These are phyloP conservation scores for Zopfia rhizophila DNA, from an alignment of 2,329 filamentous ascomycete genomes.

Conservation along the genomic window DNA sequence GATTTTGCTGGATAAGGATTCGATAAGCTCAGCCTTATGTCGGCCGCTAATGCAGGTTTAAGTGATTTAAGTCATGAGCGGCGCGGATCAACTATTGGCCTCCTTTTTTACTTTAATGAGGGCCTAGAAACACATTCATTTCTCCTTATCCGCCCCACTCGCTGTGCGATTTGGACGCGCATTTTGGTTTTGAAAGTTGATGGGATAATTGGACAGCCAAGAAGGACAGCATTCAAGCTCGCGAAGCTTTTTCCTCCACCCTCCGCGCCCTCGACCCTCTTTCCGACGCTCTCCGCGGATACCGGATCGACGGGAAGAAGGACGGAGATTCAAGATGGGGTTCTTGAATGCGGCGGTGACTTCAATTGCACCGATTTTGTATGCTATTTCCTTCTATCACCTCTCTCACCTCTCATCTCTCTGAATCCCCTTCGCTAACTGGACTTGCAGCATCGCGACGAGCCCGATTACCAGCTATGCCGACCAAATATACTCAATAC, in stretches of 20 bases:
- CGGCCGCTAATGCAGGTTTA: constrained; percentile 41
- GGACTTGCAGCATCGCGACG: constrained; percentile 62
- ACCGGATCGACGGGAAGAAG: too few relatives aligned
- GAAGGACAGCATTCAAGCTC: not conserved
- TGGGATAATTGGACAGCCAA: not conserved
- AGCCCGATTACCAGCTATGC: constrained; percentile 73
- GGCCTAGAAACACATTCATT: too few relatives aligned
- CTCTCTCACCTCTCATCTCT: not conserved
- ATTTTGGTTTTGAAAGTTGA: too few relatives aligned
- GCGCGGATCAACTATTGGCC: too few relatives aligned
- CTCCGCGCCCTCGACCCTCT: not conserved
- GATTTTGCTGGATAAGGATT: too few relatives aligned
- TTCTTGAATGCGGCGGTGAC: constrained; percentile 48
- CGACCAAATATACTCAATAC: constrained; percentile 73
- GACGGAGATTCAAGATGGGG: constrained; percentile 39
- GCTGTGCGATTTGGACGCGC: too few relatives aligned
- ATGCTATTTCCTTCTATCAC: constrained; percentile 16
- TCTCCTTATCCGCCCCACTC: too few relatives aligned
- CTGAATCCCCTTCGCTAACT: constrained; percentile 13
- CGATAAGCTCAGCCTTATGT: constrained; percentile 29
- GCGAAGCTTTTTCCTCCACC: constrained; percentile 13
- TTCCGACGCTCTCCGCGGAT: not conserved
- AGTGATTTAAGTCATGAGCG: not conserved
- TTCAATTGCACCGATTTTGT: constrained; percentile 53
- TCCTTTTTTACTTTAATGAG: too few relatives aligned